A percentile compares a stretch with the other conserved stretches of the same genome.
Conservation (phyloP, 495 filamentous ascomycete genomes). For the Penicillium maclennaniae region DNA sequence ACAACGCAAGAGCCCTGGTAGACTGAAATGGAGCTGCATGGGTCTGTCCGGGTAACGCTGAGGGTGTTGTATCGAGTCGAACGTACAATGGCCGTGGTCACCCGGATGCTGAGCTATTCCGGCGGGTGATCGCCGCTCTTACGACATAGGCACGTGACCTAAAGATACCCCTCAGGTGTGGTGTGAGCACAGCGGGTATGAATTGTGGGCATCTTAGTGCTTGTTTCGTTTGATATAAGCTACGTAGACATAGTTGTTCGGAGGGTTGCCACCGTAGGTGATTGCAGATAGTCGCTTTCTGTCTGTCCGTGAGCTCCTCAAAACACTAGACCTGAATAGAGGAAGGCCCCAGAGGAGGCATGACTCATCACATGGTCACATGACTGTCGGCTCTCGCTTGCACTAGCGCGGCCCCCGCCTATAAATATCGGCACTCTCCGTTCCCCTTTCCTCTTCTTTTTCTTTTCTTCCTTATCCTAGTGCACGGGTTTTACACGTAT, state of each 20-base stretch:
- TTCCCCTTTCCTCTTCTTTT: constrained; percentile 27
- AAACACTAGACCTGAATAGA: constrained; percentile 7
- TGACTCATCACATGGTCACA: constrained; percentile 9
- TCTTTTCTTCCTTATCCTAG: constrained; percentile 47
- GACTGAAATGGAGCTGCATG: neutral
- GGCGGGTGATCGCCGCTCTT: constrained; percentile 17
- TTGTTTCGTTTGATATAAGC: neutral
- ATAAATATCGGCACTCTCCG: constrained; percentile 18
- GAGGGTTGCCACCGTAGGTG: neutral
- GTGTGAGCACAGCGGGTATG: neutral
- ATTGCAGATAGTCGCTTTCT: neutral
- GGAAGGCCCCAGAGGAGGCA: neutral
- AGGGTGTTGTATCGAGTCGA: neutral
- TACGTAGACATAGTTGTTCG: neutral
- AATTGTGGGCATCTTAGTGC: neutral
- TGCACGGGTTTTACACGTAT: constrained; percentile 55
- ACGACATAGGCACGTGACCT: constrained; percentile 23
- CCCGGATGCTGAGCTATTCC: constrained; percentile 10
- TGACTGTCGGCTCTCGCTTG: constrained; percentile 24
- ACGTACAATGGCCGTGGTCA: neutral
- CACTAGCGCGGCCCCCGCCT: constrained; percentile 22
- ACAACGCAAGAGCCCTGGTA: neutral
- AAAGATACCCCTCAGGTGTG: neutral
- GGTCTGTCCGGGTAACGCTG: neutral
- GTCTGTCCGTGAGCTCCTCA: neutral